phyloP scores from a whole-genome alignment of 805 yeast genomes.

The Citeromyces matritensis region DNA sequence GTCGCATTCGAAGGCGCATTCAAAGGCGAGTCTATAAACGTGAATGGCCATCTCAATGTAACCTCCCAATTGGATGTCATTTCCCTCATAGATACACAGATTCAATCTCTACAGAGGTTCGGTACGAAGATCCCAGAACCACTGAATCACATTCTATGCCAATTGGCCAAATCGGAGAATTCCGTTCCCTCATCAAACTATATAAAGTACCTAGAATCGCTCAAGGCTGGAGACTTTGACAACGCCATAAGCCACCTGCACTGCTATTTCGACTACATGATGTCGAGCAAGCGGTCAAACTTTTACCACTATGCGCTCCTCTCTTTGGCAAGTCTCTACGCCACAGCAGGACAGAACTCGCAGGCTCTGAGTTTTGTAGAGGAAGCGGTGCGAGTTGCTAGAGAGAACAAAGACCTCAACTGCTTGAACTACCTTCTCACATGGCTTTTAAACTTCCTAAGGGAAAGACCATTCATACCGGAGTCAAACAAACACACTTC shows the following conservation, averaged over 20 bases:
- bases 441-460: constrained; percentile 61
- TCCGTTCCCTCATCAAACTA: constrained; percentile 33
- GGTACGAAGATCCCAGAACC: constrained; percentile 34
- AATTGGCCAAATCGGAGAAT: constrained; percentile 31
- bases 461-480: constrained; percentile 45
- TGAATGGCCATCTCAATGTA: not conserved
- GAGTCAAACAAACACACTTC: constrained; percentile 16
- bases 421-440: constrained; percentile 61
- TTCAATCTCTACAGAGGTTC: constrained; percentile 30
- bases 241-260: constrained; percentile 43
- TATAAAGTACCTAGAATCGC: constrained; percentile 42
- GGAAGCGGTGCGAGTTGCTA: constrained; percentile 77
- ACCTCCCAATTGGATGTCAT: constrained; percentile 34
- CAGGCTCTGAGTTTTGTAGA: constrained; percentile 70
- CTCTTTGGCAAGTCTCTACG: constrained; percentile 57
- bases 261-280: constrained; percentile 59
- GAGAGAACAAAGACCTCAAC: constrained; percentile 66
- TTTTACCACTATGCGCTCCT: constrained; percentile 69
- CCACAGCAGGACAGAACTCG: constrained; percentile 46
- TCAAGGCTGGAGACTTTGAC: constrained; percentile 46
- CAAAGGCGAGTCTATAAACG: too few relatives aligned
- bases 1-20: too few relatives aligned
- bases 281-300: constrained; percentile 44
- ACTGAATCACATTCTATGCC: constrained; percentile 21
- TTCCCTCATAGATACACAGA: constrained; percentile 34